These are phyloP conservation scores for Acanthamoeba comandoni DNA, from an alignment of 208 protist genomes.

Conservation along the genomic window DNA sequence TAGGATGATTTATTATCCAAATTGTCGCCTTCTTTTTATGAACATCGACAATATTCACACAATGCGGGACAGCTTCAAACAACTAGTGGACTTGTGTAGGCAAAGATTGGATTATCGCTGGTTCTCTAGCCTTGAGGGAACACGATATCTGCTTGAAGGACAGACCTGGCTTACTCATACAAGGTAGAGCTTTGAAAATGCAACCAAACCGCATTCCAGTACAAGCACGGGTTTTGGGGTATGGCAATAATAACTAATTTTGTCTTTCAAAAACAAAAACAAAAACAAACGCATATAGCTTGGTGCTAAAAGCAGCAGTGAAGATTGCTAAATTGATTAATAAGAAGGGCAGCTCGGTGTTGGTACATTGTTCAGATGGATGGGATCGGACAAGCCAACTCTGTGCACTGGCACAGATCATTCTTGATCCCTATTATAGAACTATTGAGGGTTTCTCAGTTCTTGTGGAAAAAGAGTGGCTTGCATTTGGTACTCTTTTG, in stretches of 20 bases:
- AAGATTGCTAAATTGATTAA: constrained; percentile 79
- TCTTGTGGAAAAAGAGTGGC: constrained; percentile 95
- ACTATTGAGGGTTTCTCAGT: constrained; percentile 86
- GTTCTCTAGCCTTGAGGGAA: constrained; percentile 69
- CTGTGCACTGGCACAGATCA: constrained; percentile 89
- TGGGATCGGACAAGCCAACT: constrained; percentile 95
- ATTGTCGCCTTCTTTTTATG: constrained; percentile 72
- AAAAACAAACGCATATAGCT: too few relatives aligned
- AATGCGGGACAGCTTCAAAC: constrained; percentile 85
- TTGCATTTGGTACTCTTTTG: constrained; percentile 90
- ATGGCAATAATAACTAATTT: too few relatives aligned
- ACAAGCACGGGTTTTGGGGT: too few relatives aligned
- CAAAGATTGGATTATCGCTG: constrained; percentile 69
- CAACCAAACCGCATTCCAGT: background rate
- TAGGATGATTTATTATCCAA: constrained; percentile 73
- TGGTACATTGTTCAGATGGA: constrained; percentile 89
- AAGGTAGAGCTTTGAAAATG: background rate
- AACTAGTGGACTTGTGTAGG: constrained; percentile 74
- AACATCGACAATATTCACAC: constrained; percentile 90
- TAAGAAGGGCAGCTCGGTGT: constrained; percentile 67
- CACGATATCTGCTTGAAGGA: constrained; percentile 48
- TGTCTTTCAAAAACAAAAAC: too few relatives aligned
- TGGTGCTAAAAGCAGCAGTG: constrained; percentile 64
- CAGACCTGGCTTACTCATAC: constrained; percentile 70
- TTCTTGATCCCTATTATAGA: constrained; percentile 95